Conservation (phyloP, 345 rosid species). For the Camelina neglecta region DNA sequence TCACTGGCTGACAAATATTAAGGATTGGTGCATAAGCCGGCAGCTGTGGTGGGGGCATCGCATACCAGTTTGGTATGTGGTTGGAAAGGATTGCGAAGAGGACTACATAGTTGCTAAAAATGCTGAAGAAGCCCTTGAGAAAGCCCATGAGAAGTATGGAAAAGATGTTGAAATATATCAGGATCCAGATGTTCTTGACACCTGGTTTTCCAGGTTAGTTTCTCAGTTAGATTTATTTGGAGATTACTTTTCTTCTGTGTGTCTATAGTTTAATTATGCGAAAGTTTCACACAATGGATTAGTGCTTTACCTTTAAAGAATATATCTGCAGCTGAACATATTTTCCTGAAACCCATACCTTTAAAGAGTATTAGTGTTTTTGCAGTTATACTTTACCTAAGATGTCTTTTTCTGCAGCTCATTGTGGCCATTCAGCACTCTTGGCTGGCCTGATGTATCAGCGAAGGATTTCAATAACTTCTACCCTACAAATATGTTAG, state of each 20-base stretch:
- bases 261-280: conserved; percentile 18
- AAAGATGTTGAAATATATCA: conserved; percentile 84
- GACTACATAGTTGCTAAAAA: conserved; percentile 82
- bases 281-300: not conserved
- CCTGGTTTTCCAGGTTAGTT: conserved; percentile 98
- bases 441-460: conserved; percentile 92
- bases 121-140: conserved; percentile 78
- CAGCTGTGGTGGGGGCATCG: conserved; percentile 99
- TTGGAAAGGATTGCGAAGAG: conserved; percentile 83
- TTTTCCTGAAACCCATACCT: not conserved
- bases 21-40: conserved; percentile 99
- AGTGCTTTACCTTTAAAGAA: not conserved
- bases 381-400: not conserved
- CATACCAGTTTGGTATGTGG: conserved; percentile 97
- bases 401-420: conserved; percentile 56
- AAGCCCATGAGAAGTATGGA: conserved; percentile 81
- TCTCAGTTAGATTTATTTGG: conserved; percentile 21
- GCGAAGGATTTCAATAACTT: conserved; percentile 75
- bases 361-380: too few relatives aligned
- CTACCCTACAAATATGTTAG: conserved; percentile 94
- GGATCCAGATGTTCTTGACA: conserved; percentile 98
- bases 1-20: conserved; percentile 96
- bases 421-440: conserved; percentile 98
- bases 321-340: conserved; percentile 5
- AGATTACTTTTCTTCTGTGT: conserved; percentile 1